Conservation (phyloP, 2,329 filamentous ascomycete species). For the Paraconiothyrium brasiliense region DNA sequence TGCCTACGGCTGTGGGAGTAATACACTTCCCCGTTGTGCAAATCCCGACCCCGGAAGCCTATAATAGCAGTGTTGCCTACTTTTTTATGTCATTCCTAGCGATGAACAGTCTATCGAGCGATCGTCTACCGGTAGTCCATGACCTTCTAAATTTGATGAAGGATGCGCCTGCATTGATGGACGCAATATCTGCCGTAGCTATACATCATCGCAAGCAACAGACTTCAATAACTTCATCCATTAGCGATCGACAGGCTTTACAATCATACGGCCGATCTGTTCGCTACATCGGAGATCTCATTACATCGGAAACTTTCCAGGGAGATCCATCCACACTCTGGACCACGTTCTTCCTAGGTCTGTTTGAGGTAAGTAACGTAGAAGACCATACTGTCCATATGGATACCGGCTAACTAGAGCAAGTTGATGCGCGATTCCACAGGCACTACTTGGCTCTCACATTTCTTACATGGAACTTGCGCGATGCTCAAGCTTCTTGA, state of each 20-base stretch:
- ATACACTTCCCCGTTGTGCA: constrained; percentile 2
- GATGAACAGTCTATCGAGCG: constrained; percentile 30
- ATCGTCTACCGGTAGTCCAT: constrained; percentile 14
- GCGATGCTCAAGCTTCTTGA: constrained; percentile 34
- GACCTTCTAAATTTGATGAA: constrained; percentile 26
- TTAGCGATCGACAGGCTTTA: constrained; percentile 16
- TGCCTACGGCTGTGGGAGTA: not conserved
- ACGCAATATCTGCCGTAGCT: constrained; percentile 33
- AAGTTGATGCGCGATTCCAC: constrained; percentile 40
- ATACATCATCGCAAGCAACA: constrained; percentile 24
- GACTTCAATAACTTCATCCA: not conserved
- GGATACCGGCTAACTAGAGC: not conserved
- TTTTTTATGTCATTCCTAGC: constrained; percentile 36
- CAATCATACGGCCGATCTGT: constrained; percentile 33
- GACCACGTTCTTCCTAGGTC: constrained; percentile 37
- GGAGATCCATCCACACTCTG: constrained; percentile 32
- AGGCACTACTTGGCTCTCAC: constrained; percentile 38
- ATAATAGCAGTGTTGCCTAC: constrained; percentile 27
- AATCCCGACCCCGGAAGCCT: not conserved
- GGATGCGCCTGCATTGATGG: constrained; percentile 26
- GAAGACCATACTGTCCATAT: not conserved
- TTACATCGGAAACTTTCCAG: constrained; percentile 22
- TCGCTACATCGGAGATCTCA: constrained; percentile 21
- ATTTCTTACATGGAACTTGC: constrained; percentile 40
- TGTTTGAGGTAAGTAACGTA: constrained; percentile 33